These are phyloP conservation scores for Aspergillus bridgeri DNA, from an alignment of 495 filamentous ascomycete species.

Conservation along the genomic window DNA sequence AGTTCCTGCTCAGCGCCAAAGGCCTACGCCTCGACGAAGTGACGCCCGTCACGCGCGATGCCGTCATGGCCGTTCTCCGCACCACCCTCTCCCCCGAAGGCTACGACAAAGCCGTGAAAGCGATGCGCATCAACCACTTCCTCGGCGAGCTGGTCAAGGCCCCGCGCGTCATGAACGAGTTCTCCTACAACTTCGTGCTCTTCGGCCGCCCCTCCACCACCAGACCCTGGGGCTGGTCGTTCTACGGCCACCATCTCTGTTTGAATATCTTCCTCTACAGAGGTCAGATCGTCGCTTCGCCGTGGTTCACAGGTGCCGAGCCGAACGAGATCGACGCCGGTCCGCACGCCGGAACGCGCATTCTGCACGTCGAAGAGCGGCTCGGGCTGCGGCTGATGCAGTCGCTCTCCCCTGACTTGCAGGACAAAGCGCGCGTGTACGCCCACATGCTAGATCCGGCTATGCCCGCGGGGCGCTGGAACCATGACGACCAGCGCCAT, in stretches of 20 bases:
- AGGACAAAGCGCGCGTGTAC: constrained; percentile 53
- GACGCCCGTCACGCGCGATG: constrained; percentile 32
- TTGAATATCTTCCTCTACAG: constrained; percentile 62
- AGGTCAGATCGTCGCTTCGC: constrained; percentile 59
- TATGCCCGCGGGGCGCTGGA: constrained; percentile 69
- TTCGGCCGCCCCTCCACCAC: constrained; percentile 51
- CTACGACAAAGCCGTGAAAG: constrained; percentile 64
- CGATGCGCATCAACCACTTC: constrained; percentile 77
- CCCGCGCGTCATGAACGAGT: constrained; percentile 63
- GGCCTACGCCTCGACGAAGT: constrained; percentile 66
- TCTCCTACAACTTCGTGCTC: constrained; percentile 70
- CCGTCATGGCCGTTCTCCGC: constrained; percentile 52
- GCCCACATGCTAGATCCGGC: constrained; percentile 51
- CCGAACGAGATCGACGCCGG: constrained; percentile 69
- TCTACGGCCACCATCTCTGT: constrained; percentile 77
- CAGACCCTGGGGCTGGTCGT: constrained; percentile 65
- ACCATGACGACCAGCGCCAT: constrained; percentile 70
- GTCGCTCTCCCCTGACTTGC: constrained; percentile 45
- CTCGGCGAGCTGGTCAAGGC: constrained; percentile 64
- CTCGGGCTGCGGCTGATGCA: constrained; percentile 67
- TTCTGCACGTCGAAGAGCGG: constrained; percentile 62
- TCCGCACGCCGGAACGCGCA: constrained; percentile 54
- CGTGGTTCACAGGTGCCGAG: constrained; percentile 75
- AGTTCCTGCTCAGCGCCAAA: constrained; percentile 60
- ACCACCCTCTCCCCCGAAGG: constrained; percentile 62